A percentile compares a stretch with the other conserved stretches of the same genome.
These are phyloP conservation scores for Metschnikowia kofuensis DNA, from an alignment of 805 yeast species.

Conservation along the genomic window DNA sequence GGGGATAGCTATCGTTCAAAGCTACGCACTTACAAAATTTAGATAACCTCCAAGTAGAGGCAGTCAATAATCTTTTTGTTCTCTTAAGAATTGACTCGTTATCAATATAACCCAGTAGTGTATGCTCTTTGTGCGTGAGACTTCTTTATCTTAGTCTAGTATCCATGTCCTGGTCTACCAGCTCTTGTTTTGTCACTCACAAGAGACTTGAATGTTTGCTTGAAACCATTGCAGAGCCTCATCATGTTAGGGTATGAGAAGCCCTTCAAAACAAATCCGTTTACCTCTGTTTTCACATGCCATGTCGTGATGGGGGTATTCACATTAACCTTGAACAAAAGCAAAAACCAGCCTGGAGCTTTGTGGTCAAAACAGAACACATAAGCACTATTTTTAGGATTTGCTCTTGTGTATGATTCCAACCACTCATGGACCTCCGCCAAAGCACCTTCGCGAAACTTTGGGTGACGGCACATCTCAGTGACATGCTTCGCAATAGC, in stretches of 20 bases:
- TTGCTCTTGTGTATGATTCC: conserved; percentile 84
- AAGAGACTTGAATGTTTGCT: conserved; percentile 50
- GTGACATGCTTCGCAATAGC: conserved; percentile 79
- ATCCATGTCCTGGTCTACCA: conserved; percentile 15
- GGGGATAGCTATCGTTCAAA: conserved; percentile 68
- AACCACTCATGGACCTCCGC: conserved; percentile 84
- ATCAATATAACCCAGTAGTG: no score
- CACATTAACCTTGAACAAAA: conserved; percentile 80
- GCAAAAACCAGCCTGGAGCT: conserved; percentile 89
- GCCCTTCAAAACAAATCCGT: conserved; percentile 76
- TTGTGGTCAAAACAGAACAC: conserved; percentile 88
- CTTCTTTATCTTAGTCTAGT: no score
- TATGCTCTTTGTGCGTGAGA: no score
- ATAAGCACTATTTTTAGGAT: conserved; percentile 85
- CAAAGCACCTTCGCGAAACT: conserved; percentile 77
- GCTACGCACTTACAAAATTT: conserved; percentile 20
- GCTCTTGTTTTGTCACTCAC: conserved; percentile 21
- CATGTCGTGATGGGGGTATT: conserved; percentile 70
- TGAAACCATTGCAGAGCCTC: conserved; percentile 91
- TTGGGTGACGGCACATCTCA: conserved; percentile 82
- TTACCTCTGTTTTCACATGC: conserved; percentile 88
- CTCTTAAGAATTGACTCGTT: no score
- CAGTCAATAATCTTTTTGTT: no score
- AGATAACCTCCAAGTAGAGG: no score
- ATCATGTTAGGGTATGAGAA: conserved; percentile 88